A percentile compares a stretch with the other conserved stretches of the same genome.
Conservation (phyloP, 768 basidiomycete genomes). For the Collybia sordida region DNA sequence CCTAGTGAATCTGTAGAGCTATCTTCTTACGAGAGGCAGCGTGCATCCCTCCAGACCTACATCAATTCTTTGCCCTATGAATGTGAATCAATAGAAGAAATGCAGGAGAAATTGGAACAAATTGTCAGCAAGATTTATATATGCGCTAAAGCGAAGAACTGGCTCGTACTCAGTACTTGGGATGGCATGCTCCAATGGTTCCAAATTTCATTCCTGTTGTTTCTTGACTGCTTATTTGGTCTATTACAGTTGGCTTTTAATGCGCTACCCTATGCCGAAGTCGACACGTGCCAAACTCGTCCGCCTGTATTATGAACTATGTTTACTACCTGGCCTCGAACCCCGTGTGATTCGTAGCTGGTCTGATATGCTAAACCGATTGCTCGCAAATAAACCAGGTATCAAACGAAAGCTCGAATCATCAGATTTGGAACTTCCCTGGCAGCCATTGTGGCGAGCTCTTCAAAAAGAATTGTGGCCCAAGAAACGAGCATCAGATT, state of each 20-base stretch:
- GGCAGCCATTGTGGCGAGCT: slow-evolving; percentile 75
- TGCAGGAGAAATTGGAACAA: slow-evolving; percentile 66
- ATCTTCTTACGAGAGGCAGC: slow-evolving; percentile 56
- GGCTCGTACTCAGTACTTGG: slow-evolving; percentile 74
- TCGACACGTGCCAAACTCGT: slow-evolving; percentile 71
- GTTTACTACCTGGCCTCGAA: slow-evolving; percentile 74
- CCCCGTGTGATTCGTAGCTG: slow-evolving; percentile 68
- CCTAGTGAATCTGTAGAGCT: slow-evolving; percentile 35
- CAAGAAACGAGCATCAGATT: slow-evolving; percentile 60
- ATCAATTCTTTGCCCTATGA: slow-evolving; percentile 69
- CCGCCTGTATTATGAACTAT: slow-evolving; percentile 77
- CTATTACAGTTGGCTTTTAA: slow-evolving; percentile 67
- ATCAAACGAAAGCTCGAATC: slow-evolving; percentile 64
- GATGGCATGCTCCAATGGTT: slow-evolving; percentile 80
- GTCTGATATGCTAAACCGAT: slow-evolving; percentile 76
- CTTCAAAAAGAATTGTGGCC: slow-evolving; percentile 76
- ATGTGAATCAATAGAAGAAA: slow-evolving; percentile 68
- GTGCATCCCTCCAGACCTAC: slow-evolving; percentile 61
- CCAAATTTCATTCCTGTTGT: slow-evolving; percentile 14
- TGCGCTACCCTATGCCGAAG: slow-evolving; percentile 77
- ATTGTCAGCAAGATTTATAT: slow-evolving; percentile 70
- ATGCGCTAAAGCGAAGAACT: slow-evolving; percentile 74
- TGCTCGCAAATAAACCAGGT: slow-evolving; percentile 67
- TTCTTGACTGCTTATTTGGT: background rate
- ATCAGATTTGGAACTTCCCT: slow-evolving; percentile 66